phyloP scores from a whole-genome alignment of 2,329 filamentous ascomycete species.

The Alternaria atra region DNA sequence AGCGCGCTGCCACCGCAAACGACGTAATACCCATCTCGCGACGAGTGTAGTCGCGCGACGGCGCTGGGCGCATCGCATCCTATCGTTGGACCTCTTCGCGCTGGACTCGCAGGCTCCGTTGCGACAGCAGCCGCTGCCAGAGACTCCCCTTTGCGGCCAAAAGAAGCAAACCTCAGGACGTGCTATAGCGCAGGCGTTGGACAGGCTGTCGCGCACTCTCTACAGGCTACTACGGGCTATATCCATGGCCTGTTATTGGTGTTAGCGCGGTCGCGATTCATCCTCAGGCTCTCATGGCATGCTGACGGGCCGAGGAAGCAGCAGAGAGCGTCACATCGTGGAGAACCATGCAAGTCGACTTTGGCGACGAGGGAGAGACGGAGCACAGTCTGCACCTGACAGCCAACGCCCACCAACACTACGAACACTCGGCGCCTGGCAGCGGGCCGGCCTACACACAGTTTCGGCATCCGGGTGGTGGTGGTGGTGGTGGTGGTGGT shows the following conservation, averaged over 20 bases:
- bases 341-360: constrained; percentile 52
- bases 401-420: constrained; percentile 42
- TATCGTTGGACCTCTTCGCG: constrained; percentile 32
- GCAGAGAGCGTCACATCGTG: constrained; percentile 32
- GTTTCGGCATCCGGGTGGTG: constrained; percentile 43
- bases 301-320: constrained; percentile 37
- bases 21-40: constrained; percentile 11
- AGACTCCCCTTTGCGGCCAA: neutral
- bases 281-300: constrained; percentile 38
- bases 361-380: constrained; percentile 44
- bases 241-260: constrained; percentile 30
- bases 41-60: constrained; percentile 19
- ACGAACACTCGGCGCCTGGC: constrained; percentile 44
- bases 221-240: constrained; percentile 19
- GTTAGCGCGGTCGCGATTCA: constrained; percentile 34
- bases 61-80: constrained; percentile 43
- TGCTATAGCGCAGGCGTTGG: neutral
- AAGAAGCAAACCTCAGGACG: neutral
- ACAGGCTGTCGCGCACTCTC: constrained; percentile 19
- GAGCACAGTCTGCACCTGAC: constrained; percentile 45
- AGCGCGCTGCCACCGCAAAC: constrained; percentile 19
- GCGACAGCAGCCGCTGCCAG: constrained; percentile 21
- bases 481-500: constrained; percentile 24
- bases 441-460: constrained; percentile 42
- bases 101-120: constrained; percentile 27